Evolutionary conservation across 192 early-diverging fungal genomes (phyloP), one percentile per base, ranked within the genome.

Genomic region (Backusella parvicylindrica): DNA sequence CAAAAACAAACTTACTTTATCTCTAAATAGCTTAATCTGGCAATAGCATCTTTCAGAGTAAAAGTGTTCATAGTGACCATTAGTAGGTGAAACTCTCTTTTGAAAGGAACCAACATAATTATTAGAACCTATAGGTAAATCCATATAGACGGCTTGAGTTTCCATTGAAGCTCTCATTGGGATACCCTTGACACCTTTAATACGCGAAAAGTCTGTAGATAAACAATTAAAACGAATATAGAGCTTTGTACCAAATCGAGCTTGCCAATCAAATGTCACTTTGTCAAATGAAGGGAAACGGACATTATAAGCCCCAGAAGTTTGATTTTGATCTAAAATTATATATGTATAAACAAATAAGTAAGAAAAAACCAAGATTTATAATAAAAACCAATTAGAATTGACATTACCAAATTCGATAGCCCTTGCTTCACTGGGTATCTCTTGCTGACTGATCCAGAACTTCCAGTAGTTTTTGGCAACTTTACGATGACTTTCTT

Each of bases 141-240:
- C 38, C 6, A 38, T 5, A 64, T 75, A 77, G n/a, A 78, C 75
- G 40, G 76, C 16, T n/a, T 76, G 76, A 13, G 76, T 85, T 47
- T 79, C 82, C 36, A 85, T 82, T 32, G 81, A 79, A 16, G 84
- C 81, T 12, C 92, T 84, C 41, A 94, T 79, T 21, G 90, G 90
- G 37, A 92, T 91, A 0, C 92, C 92, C 78, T 92, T 94, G 69
- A 92, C 91, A 26, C 91, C 92, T 82, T 94, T 94, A 81, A 94
- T 90, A 18, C 90, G 76, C 36, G 90, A 92, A 75, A 94, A 94
- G 66, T 94, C 92, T 0, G 92, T 94, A 5, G 92, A 94, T 18
- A 94, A 78, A 73, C 91, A 92, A 73, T 92, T 91, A 73, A 92
- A 92, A n/a, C 88, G 86, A 41, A 94, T 72, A 83, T 87, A 87